Percentiles rank a stretch among this genome's conserved stretches.
Evolutionary conservation across 257 asterid species (phyloP).

Genomic region (Nicotiana undulata): DNA sequence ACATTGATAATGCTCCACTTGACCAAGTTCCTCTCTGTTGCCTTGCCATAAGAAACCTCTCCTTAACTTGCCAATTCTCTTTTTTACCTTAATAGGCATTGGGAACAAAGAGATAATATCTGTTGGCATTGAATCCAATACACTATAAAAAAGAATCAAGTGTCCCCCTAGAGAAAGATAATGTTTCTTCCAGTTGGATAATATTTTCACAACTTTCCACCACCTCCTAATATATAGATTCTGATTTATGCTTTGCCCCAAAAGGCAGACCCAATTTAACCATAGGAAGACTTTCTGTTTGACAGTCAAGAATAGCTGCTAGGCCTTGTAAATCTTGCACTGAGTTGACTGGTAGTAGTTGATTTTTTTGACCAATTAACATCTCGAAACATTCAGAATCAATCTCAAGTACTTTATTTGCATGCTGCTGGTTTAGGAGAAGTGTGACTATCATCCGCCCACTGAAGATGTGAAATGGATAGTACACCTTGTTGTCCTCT

Average conservation of each 20-base stretch:
- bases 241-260: not conserved
- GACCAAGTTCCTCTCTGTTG: not conserved
- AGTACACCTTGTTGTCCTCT: not conserved
- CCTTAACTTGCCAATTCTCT: not conserved
- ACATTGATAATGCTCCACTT: not conserved
- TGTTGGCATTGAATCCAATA: not conserved
- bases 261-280: not conserved
- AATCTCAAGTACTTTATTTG: not conserved
- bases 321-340: not conserved
- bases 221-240: not conserved
- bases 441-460: not conserved
- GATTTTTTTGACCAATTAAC: not conserved
- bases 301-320: not conserved
- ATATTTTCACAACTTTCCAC: not conserved
- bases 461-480: not conserved
- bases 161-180: not conserved
- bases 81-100: not conserved
- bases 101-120: not conserved
- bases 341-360: not conserved
- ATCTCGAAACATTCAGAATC: not conserved
- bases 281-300: not conserved
- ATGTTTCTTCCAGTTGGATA: conserved; percentile 1
- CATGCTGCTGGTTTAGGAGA: not conserved
- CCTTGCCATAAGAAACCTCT: not conserved
- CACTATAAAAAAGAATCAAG: not conserved